Percentiles rank a stretch among this genome's conserved stretches.
phyloP scores from a whole-genome alignment of 2,329 filamentous ascomycete species.

The Ascocoryne sarcoides region DNA sequence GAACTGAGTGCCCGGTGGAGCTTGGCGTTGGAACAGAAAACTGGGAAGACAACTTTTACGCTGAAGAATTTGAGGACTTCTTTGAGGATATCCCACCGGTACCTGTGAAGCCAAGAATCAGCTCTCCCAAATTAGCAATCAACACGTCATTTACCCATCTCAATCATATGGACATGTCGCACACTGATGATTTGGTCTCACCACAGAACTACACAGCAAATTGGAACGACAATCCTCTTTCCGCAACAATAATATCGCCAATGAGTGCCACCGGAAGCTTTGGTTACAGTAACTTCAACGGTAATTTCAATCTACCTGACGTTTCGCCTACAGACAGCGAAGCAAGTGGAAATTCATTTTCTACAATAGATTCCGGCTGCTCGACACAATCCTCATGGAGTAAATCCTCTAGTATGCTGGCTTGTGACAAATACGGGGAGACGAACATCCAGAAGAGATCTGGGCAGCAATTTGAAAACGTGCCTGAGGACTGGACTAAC shows the following conservation, averaged over 20 bases:
- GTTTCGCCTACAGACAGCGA: conserved; percentile 19
- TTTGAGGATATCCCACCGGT: conserved; percentile 6
- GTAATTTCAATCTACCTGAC: conserved; percentile 5
- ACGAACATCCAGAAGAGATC: conserved; percentile 12
- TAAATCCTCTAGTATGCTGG: too few species aligned
- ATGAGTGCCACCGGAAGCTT: conserved; percentile 11
- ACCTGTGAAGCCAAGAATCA: conserved; percentile 2
- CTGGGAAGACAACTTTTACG: conserved; percentile 15
- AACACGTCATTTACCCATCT: conserved; percentile 10
- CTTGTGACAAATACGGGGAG: too few species aligned
- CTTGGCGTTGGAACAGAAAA: conserved; percentile 11
- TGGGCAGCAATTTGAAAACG: conserved; percentile 4
- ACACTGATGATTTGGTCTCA: neutral
- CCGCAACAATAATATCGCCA: conserved; percentile 11
- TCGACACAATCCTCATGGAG: conserved; percentile 14
- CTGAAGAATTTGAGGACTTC: conserved; percentile 12
- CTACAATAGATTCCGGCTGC: conserved; percentile 21
- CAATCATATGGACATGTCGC: conserved; percentile 1
- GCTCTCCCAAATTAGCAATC: conserved; percentile 11
- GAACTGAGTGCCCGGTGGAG: conserved; percentile 16
- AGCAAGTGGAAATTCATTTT: conserved; percentile 15
- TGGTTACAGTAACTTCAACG: conserved; percentile 1
- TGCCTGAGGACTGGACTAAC: conserved; percentile 9
- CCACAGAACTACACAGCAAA: neutral
- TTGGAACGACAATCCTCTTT: conserved; percentile 6